Evolutionary conservation across 108 stramenopile genomes (phyloP).

Genomic region (Nannochloropsis oceanica): DNA sequence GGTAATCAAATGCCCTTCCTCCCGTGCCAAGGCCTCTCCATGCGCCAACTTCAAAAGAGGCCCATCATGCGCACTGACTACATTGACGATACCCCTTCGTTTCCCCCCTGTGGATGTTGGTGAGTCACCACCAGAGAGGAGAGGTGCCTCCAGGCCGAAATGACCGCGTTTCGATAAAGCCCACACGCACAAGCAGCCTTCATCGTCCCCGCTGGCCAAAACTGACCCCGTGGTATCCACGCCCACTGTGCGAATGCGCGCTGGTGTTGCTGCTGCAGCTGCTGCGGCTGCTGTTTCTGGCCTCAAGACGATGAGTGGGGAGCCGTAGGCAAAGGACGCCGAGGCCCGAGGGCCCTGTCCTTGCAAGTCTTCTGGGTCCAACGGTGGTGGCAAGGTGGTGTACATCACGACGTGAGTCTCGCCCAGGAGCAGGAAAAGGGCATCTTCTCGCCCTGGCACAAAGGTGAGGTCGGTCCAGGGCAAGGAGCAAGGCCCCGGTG

Average conservation of each 20-base stretch:
- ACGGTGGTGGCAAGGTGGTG: not conserved
- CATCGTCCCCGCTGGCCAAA: not conserved
- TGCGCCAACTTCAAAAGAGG: not conserved
- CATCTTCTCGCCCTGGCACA: not conserved
- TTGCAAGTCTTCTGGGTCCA: not conserved
- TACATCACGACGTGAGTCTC: not conserved
- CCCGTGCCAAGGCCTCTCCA: not conserved
- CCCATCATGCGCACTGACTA: not conserved
- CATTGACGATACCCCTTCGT: not conserved
- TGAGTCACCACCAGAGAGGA: not conserved
- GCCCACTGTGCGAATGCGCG: not conserved
- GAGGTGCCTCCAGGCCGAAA: not conserved
- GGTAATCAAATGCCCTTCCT: not conserved
- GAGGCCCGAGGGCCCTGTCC: not conserved
- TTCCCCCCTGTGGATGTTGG: too few relatives aligned
- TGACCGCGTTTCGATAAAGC: not conserved
- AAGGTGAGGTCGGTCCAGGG: not conserved
- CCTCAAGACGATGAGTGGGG: not conserved
- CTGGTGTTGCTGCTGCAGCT: not conserved
- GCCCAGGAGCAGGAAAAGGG: not conserved
- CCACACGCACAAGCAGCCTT: not conserved
- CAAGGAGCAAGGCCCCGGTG: not conserved
- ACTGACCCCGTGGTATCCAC: not conserved
- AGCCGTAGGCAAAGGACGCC: not conserved
- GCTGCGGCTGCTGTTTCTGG: not conserved